Evolutionary conservation across 768 basidiomycete genomes (phyloP).

Genomic region (Cystobasidium ongulense): DNA sequence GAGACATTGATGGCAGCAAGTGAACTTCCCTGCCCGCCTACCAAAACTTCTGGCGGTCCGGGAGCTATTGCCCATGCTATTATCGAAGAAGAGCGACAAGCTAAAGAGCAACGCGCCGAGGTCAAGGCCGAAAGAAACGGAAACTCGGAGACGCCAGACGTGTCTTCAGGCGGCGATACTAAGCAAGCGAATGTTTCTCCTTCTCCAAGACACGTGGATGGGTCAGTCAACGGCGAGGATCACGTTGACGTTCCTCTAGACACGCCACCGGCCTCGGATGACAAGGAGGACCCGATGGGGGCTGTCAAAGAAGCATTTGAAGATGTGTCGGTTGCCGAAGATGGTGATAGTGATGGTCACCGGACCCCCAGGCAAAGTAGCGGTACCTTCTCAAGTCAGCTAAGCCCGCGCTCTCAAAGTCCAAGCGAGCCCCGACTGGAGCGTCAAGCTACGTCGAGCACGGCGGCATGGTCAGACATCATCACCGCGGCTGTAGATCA

Average conservation of each 20-base stretch:
- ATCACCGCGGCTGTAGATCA: conserved; percentile 36
- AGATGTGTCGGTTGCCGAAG: background rate
- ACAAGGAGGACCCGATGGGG: background rate
- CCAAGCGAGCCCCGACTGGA: background rate
- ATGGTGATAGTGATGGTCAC: conserved; percentile 14
- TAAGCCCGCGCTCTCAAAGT: background rate
- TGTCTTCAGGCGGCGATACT: no score
- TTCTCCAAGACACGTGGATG: no score
- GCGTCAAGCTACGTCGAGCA: background rate
- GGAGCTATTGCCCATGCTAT: background rate
- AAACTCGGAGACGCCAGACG: no score
- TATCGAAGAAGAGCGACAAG: background rate
- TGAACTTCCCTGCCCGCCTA: conserved; percentile 18
- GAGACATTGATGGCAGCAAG: conserved; percentile 38
- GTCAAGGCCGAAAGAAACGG: background rate
- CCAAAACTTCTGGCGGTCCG: background rate
- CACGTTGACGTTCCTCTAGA: conserved; percentile 16
- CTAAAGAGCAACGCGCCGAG: background rate
- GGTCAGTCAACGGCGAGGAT: background rate
- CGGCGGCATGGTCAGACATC: conserved; percentile 23
- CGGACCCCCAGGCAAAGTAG: background rate
- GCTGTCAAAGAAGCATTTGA: background rate
- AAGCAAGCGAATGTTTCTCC: no score
- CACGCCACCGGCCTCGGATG: conserved; percentile 1
- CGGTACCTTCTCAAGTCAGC: background rate